phyloP scores from a whole-genome alignment of 192 early-diverging fungal species.

The Backusella tuberculispora region DNA sequence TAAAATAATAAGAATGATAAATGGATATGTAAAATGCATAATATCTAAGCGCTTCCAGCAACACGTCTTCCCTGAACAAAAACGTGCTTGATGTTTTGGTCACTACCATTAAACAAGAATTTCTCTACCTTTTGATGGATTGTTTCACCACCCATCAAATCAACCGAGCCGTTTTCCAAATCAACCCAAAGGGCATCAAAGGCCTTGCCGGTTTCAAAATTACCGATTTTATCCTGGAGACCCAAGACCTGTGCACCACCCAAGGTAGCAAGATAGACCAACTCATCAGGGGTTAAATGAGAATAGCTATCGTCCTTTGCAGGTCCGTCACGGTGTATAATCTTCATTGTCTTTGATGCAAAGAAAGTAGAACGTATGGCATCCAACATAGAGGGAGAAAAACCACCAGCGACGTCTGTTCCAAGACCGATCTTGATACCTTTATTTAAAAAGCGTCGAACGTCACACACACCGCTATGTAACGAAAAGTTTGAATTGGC shows the following conservation, averaged over 20 bases:
- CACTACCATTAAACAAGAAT: conserved; percentile 91
- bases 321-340: conserved; percentile 33
- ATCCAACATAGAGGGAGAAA: conserved; percentile 82
- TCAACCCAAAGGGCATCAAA: conserved; percentile 91
- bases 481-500: conserved; percentile 91
- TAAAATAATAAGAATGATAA: background rate
- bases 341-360: conserved; percentile 69
- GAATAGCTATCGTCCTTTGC: conserved; percentile 36
- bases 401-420: conserved; percentile 93
- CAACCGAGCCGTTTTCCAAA: conserved; percentile 54
- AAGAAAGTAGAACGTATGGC: conserved; percentile 83
- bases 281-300: conserved; percentile 69
- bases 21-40: background rate
- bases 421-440: conserved; percentile 90
- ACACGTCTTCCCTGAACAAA: conserved; percentile 76
- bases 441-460: conserved; percentile 71
- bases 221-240: conserved; percentile 75
- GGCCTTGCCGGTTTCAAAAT: conserved; percentile 82
- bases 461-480: conserved; percentile 78
- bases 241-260: conserved; percentile 87
- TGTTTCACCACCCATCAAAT: conserved; percentile 67
- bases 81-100: conserved; percentile 80
- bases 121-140: conserved; percentile 72
- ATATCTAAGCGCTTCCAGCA: conserved; percentile 28
- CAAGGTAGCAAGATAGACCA: conserved; percentile 86